Conservation (phyloP, 176 grass and related monocot species). For the Carex pumila region DNA sequence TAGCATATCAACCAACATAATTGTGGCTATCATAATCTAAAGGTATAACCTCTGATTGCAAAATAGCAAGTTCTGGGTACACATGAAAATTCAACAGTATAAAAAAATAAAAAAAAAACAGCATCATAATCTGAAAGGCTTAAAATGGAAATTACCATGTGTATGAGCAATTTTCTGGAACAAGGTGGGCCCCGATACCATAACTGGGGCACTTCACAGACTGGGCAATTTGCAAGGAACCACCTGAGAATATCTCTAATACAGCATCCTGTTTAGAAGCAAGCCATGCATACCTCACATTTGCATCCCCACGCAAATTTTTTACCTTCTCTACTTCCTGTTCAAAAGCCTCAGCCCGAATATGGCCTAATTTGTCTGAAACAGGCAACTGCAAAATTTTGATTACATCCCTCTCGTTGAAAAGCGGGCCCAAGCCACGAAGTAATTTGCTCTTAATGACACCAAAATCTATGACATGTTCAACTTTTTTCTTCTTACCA, state of each 20-base stretch:
- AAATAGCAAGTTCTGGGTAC: neutral
- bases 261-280: constrained; percentile 50
- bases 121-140: constrained; percentile 2
- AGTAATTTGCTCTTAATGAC: constrained; percentile 53
- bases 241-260: constrained; percentile 56
- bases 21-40: neutral
- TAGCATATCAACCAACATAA: neutral
- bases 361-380: constrained; percentile 38
- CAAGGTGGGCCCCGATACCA: constrained; percentile 74
- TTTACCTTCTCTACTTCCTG: constrained; percentile 48
- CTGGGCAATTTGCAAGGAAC: constrained; percentile 40
- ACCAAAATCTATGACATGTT: constrained; percentile 16
- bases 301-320: constrained; percentile 59
- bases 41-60: neutral
- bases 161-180: constrained; percentile 57
- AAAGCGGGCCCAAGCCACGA: constrained; percentile 40
- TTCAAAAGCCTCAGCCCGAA: constrained; percentile 54
- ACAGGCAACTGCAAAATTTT: constrained; percentile 64
- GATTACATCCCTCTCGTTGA: constrained; percentile 53
- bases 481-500: constrained; percentile 36
- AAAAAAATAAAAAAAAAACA: neutral
- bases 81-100: neutral
- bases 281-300: constrained; percentile 82
- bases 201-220: constrained; percentile 26
- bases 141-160: constrained; percentile 50